Conservation (phyloP, 805 yeast genomes). For the Starmerella floricola region DNA sequence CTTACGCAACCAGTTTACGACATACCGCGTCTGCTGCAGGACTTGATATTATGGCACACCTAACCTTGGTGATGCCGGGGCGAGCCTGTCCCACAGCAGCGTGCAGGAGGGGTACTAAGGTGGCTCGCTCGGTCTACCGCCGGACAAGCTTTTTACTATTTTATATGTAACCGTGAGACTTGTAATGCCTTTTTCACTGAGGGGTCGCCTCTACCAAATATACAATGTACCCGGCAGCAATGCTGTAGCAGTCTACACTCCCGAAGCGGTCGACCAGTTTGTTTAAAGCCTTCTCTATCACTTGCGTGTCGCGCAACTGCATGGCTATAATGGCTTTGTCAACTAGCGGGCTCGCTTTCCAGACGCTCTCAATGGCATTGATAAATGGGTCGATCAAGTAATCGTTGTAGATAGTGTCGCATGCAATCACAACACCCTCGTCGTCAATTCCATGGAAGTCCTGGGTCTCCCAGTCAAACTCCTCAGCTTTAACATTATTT, state of each 20-base stretch:
- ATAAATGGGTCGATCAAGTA: slow-evolving; percentile 15
- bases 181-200: neutral
- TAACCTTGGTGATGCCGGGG: no score
- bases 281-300: slow-evolving; percentile 10
- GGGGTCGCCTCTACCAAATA: neutral
- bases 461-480: slow-evolving; percentile 23
- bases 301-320: slow-evolving; percentile 14
- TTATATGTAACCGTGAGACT: no score
- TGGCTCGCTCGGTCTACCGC: no score
- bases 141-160: no score
- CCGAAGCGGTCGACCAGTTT: neutral
- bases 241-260: neutral
- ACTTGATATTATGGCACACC: no score
- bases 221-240: slow-evolving; percentile 3
- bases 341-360: neutral
- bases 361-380: slow-evolving; percentile 16
- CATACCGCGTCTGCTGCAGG: no score
- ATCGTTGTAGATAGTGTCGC: slow-evolving; percentile 23
- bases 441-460: slow-evolving; percentile 8
- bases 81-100: no score
- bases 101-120: no score
- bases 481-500: slow-evolving; percentile 11
- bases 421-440: slow-evolving; percentile 15
- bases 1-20: no score
- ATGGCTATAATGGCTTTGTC: slow-evolving; percentile 9